Evolutionary conservation across 139 green algal genomes (phyloP).

Genomic region (Micractinium conductrix): DNA sequence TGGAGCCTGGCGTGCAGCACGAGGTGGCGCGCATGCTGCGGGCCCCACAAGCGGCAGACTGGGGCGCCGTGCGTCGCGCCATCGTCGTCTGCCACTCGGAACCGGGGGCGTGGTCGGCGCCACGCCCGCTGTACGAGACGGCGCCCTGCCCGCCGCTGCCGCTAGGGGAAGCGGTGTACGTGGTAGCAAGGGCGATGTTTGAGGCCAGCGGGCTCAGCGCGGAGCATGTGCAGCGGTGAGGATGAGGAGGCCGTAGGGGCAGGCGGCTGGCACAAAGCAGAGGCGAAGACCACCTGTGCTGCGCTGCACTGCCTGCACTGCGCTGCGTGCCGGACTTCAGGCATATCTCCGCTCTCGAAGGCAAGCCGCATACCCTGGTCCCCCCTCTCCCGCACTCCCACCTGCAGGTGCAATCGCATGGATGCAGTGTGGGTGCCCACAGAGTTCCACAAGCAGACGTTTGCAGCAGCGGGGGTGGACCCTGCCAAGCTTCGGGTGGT

Average conservation of each 20-base stretch:
- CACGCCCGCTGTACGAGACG: constrained; percentile 35
- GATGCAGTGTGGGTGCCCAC: constrained; percentile 76
- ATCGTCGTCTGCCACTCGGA: constrained; percentile 25
- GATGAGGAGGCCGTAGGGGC: background rate
- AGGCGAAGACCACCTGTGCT: too few relatives aligned
- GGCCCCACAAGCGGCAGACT: background rate
- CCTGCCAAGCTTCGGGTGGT: constrained; percentile 49
- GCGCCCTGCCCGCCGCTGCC: constrained; percentile 59
- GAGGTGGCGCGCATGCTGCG: constrained; percentile 9
- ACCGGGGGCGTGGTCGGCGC: constrained; percentile 43
- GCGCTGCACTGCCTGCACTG: too few relatives aligned
- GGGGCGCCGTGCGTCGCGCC: background rate
- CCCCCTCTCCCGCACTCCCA: background rate
- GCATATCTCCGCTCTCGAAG: too few relatives aligned
- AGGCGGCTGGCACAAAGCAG: too few relatives aligned
- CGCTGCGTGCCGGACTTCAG: too few relatives aligned
- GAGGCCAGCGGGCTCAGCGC: constrained; percentile 58
- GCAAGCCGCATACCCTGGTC: background rate
- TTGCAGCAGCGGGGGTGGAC: constrained; percentile 27
- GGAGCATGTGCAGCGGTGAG: constrained; percentile 46
- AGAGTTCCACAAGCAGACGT: constrained; percentile 57
- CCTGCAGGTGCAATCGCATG: constrained; percentile 56
- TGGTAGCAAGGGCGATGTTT: constrained; percentile 73
- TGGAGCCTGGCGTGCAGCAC: background rate
- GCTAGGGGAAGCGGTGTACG: constrained; percentile 45